Base-by-base conservation (phyloP, 257 asterid genomes). In the Lycium barbarum region DNA sequence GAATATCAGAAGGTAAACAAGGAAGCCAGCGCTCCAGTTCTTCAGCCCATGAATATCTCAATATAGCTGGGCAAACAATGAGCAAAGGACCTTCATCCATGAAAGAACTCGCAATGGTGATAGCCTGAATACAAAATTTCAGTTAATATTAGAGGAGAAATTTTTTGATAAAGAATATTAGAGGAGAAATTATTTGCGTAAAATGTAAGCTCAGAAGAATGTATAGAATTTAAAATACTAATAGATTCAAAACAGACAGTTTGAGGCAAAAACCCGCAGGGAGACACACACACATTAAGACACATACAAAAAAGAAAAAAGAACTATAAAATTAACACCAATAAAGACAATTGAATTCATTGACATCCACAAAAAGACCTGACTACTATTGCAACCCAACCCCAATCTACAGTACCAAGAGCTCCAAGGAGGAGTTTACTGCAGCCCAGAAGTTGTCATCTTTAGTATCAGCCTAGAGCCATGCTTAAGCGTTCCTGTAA, bases 11-110 rank as follows among this genome's bases (percentile, higher is more conserved):
- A 84, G 99, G 98, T 91, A 93, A 88, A 87, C 97, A 94, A 47
- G 98, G 97, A 86, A 94, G 87, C 99, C 99, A 96, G 15, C 92
- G 98, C 88, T 96, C 99, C 84, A 96, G 84, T 87, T 96, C 99
- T 88, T 96, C 99, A 59, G 98, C 98, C 99, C 99, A 96, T 58
- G 98, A 86, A 89, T 89, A 84, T 81, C 99, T 88, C 90, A 96
- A 90, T 83, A 96, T 96, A 82, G 99, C 99, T 85, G 99, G 99
- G 86, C 99, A 96, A 82, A 96, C 97, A 83, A 96, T 93, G 85
- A 96, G 99, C 86, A 91, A 88, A 82, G 98, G 89, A 87, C 99
- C 99, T 84, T 94, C 97, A 82, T 94, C 89, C 93, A 83, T 83
- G 90, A 93, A 96, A 89, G 97, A 96, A 74, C 94, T 90, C 49